These are phyloP conservation scores for Xylaria grammica DNA, from an alignment of 495 filamentous ascomycete species.

Conservation along the genomic window DNA sequence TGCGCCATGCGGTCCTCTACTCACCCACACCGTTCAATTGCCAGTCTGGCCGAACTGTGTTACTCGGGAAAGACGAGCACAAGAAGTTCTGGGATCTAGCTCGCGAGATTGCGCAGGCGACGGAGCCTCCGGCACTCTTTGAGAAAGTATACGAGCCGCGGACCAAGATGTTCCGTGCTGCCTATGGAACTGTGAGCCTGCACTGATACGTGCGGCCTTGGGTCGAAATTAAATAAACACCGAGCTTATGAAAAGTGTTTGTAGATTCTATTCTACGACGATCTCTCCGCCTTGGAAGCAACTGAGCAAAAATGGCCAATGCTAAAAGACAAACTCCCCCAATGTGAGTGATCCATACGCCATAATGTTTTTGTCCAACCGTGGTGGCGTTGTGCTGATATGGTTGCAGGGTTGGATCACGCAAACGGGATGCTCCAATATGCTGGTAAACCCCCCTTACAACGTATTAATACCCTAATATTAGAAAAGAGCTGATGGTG, in stretches of 20 bases:
- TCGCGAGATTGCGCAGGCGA: constrained; percentile 44
- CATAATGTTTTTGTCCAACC: too few species aligned
- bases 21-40: constrained; percentile 57
- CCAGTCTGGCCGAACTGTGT: constrained; percentile 50
- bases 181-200: constrained; percentile 44
- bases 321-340: constrained; percentile 3
- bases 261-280: constrained; percentile 14
- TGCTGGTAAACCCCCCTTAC: too few species aligned
- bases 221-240: too few species aligned
- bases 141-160: constrained; percentile 47
- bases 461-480: too few species aligned
- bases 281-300: not conserved
- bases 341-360: too few species aligned
- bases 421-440: constrained; percentile 61
- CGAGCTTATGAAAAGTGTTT: too few species aligned
- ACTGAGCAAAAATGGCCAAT: not conserved
- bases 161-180: constrained; percentile 46
- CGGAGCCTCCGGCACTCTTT: constrained; percentile 36
- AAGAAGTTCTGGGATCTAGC: constrained; percentile 55
- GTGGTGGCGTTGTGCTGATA: too few species aligned
- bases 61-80: constrained; percentile 53
- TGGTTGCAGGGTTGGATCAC: constrained; percentile 48
- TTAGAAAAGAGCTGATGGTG: too few species aligned
- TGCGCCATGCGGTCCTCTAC: constrained; percentile 44
- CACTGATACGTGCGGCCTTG: too few species aligned